Evolutionary conservation across 306 rosid genomes (phyloP), one percentile per base, ranked within the genome.

Genomic region (Ziziphus jujuba): DNA sequence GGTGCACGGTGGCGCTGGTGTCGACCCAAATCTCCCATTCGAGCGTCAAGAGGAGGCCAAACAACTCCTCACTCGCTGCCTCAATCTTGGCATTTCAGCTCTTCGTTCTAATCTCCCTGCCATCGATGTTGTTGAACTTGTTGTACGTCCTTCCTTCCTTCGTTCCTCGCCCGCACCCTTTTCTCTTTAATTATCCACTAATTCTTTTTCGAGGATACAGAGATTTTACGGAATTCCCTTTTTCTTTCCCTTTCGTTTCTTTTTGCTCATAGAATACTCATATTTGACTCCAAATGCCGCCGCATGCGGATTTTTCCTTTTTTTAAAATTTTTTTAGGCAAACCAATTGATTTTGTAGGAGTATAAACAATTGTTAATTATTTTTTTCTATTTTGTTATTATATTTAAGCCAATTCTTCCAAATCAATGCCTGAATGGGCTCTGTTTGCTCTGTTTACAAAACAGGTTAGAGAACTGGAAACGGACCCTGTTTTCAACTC

Each of bases 1-100:
- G 0, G 92, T 93, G 69, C 99, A 93, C 69, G 99, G 99, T 9
- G 99, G 99, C 56, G 99, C 99, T n/a, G 99, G 99, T 17, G 96
- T 93, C 3, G 99, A 93, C 72, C 99, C 99, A 0, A 87, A 87
- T 62, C 97, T 93, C 66, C 99, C 99, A 3, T 69, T 75, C 2
- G 82, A 85, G 2, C 90, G 95, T 43, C 99, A 93, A 49, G 87
- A 93, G 50, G 72, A 87, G 58, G 99, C 99, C 69, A 93, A 90
- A 67, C 77, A 87, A 28, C 92, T 93, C 74, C 96, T 93, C 31
- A 77, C 86, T 21, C 90, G 81, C 65, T 88, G 89, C 79, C 99
- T 93, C 33, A 72, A 86, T 79, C 95, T 90, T 16, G 99, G 97
- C 9, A 87, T 88, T 82, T 71, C 87, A 55, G 84, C 92, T 51